phyloP scores from a whole-genome alignment of 2,329 filamentous ascomycete species.

The Pseudogymnoascus sp. region DNA sequence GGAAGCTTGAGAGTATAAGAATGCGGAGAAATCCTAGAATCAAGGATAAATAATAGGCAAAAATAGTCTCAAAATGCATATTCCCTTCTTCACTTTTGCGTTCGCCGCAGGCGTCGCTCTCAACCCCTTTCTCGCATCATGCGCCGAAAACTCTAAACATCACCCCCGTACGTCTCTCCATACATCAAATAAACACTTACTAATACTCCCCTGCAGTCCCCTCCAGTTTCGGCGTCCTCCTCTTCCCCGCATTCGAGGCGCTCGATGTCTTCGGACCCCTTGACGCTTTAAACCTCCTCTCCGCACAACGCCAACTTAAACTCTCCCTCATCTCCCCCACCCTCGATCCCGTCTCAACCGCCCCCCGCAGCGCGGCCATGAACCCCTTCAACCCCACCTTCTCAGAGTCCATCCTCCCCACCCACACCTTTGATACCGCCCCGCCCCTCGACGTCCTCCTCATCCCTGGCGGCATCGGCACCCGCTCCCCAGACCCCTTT shows the following conservation, averaged over 20 bases:
- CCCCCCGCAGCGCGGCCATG: constrained; percentile 2
- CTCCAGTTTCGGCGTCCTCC: constrained; percentile 18
- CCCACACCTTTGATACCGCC: constrained; percentile 19
- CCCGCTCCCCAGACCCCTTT: constrained; percentile 29
- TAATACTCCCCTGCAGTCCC: not conserved
- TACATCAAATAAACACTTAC: constrained; percentile 16
- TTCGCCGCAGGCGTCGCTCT: not conserved
- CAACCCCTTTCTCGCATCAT: constrained; percentile 1
- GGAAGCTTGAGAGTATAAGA: not conserved
- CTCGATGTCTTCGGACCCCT: constrained; percentile 29
- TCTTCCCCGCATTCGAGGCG: constrained; percentile 24
- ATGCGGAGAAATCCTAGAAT: not conserved
- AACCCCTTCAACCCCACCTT: constrained; percentile 17
- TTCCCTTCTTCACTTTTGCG: not conserved
- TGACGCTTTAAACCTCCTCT: constrained; percentile 24
- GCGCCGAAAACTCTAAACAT: not conserved
- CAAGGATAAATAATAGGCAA: not conserved
- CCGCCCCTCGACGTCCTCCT: constrained; percentile 51
- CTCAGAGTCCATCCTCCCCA: constrained; percentile 17
- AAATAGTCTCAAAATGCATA: not conserved
- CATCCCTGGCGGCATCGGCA: constrained; percentile 56
- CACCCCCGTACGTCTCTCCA: not conserved
- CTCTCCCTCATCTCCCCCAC: constrained; percentile 23
- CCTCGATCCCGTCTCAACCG: constrained; percentile 23
- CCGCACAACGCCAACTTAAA: constrained; percentile 18